Conservation (phyloP, 139 green algal species). For the Coelastrella sp. region DNA sequence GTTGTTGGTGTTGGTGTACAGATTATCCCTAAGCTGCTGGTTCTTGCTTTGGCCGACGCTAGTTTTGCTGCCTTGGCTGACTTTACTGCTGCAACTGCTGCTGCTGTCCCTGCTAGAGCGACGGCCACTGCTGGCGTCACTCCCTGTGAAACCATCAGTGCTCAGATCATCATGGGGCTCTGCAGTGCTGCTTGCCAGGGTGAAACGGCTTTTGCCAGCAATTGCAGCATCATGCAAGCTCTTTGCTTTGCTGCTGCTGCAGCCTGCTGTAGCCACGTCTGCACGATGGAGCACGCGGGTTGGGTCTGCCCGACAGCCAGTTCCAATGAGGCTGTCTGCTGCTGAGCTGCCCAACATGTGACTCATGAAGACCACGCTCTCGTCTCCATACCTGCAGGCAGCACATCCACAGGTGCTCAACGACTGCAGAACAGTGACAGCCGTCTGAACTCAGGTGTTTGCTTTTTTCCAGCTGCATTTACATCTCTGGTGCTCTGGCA, state of each 20-base stretch:
- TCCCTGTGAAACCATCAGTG: neutral
- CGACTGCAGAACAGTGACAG: too few species aligned
- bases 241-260: neutral
- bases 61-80: neutral
- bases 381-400: slow-evolving; percentile 3
- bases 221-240: neutral
- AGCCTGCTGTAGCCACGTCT: neutral
- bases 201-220: neutral
- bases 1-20: neutral
- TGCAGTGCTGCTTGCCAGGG: neutral
- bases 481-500: too few species aligned
- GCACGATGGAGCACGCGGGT: neutral
- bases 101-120: neutral
- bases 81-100: neutral
- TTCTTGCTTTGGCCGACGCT: neutral
- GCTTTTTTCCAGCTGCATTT: too few species aligned
- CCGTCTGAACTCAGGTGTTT: too few species aligned
- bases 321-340: neutral
- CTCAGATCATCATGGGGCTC: neutral
- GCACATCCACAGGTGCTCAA: neutral
- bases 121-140: neutral
- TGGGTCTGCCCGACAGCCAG: neutral
- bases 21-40: neutral
- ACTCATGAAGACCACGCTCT: slow-evolving; percentile 31
- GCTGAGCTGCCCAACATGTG: slow-evolving; percentile 21